Conservation (phyloP, 2,329 filamentous ascomycete species). For the Pyrenochaeta sp. region DNA sequence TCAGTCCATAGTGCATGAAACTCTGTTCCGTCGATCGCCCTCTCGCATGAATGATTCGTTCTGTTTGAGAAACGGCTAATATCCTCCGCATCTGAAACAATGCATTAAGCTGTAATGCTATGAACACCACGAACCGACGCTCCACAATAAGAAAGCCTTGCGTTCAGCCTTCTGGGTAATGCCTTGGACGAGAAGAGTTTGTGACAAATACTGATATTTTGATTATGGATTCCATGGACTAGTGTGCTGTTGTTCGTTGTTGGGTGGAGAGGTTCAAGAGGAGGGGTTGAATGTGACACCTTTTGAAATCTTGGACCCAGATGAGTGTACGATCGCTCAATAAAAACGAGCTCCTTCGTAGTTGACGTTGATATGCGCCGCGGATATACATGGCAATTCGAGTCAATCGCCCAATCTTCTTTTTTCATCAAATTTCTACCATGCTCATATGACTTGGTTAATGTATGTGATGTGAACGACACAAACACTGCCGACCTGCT, state of each 20-base stretch:
- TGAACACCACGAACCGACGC: too few relatives aligned
- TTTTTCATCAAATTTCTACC: too few relatives aligned
- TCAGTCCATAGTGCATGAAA: not conserved
- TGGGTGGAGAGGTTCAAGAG: not conserved
- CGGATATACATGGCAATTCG: too few relatives aligned
- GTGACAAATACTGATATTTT: not conserved
- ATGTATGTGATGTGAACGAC: too few relatives aligned
- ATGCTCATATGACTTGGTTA: too few relatives aligned
- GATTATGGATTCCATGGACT: not conserved
- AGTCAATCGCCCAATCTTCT: too few relatives aligned
- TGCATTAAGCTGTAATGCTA: not conserved
- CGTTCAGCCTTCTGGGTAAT: not conserved
- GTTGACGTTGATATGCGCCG: too few relatives aligned
- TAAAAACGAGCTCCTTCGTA: too few relatives aligned
- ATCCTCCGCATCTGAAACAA: not conserved
- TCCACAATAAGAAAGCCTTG: not conserved
- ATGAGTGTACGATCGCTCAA: too few relatives aligned
- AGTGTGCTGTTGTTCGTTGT: not conserved
- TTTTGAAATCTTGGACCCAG: too few relatives aligned
- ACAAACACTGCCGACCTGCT: too few relatives aligned
- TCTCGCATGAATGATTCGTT: not conserved
- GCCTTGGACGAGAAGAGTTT: not conserved
- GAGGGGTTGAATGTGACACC: too few relatives aligned
- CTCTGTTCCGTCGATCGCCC: not conserved
- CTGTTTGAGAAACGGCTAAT: not conserved